Evolutionary conservation across 2,329 filamentous ascomycete species (phyloP), one percentile per base, ranked within the genome.

Genomic region (Exophiala oligosperma): DNA sequence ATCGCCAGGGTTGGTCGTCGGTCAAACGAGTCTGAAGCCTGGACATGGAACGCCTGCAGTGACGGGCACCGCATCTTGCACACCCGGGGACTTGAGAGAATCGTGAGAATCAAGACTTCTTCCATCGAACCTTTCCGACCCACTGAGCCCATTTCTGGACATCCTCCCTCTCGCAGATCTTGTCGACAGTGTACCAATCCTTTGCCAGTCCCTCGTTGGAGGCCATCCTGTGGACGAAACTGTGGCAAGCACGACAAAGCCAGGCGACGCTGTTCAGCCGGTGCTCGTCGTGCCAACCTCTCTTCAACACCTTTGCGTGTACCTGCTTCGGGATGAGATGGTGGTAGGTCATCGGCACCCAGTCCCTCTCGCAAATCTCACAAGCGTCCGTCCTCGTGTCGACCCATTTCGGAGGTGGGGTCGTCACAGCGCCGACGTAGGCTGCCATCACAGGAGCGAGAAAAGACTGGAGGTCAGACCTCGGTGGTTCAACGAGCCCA

Each of bases 231-330:
- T 95, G 91, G 70, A 95, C 90, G 70, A 91, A 92, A 43, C 82
- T 84, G 76, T 96, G 91, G 68, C 91, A 96, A 2, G 90, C 88
- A 50, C 90, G 80, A 73, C 91, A 95, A 64, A 96, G 74, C 91
- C 91, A 95, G 11, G 91, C 91, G 21, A 94, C 91, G 69, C 86
- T 91, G 67, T 90, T 85, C 72, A 95, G 71, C 74, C 86, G 83
- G 71, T 90, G 89, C 62, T 85, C 84, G 2, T 82, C 81, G 76
- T 92, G 89, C 91, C 91, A 95, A 1, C 88, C 88, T 43, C 90
- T 79, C 77, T 89, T 91, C 40, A 91, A 71, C 2, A 84, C 90
- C 70, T 91, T 91, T 6, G 82, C 85, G 72, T 95, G 91, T 59
- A 91, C 86, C 44, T 83, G 82, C 41, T 85, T 82, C n/a, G 91